phyloP scores from a whole-genome alignment of 192 early-diverging fungal species.

The Backusella liffmaniae region DNA sequence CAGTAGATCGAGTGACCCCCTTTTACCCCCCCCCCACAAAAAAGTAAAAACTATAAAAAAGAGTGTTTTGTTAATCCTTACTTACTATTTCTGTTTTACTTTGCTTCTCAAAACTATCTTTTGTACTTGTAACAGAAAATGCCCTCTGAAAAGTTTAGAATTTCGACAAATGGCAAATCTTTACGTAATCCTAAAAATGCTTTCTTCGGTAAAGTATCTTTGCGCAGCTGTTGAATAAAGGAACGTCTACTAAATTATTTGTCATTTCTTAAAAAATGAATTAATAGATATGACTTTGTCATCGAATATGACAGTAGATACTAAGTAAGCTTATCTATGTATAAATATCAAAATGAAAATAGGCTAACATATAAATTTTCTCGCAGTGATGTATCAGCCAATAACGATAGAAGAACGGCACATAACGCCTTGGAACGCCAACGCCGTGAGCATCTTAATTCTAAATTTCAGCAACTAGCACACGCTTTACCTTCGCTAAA shows the following conservation, averaged over 20 bases:
- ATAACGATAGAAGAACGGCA: constrained; percentile 63
- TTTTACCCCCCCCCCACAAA: neutral
- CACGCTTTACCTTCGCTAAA: constrained; percentile 69
- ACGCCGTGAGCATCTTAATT: constrained; percentile 76
- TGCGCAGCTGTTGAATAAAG: neutral
- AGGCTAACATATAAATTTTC: neutral
- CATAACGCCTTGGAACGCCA: constrained; percentile 84
- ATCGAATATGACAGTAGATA: constrained; percentile 2
- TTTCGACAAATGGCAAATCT: constrained; percentile 7
- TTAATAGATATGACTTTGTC: neutral
- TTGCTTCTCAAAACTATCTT: neutral
- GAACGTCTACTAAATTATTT: neutral
- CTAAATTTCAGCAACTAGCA: constrained; percentile 78
- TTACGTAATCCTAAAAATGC: constrained; percentile 7
- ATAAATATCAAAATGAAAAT: neutral
- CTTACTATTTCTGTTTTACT: neutral
- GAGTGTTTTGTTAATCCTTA: neutral
- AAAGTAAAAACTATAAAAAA: neutral
- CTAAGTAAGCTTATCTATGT: neutral
- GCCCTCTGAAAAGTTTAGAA: constrained; percentile 18
- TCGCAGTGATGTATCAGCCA: constrained; percentile 7
- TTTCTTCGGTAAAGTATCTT: constrained; percentile 1
- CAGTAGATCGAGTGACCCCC: neutral
- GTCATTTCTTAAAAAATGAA: neutral
- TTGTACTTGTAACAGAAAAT: neutral